Percentiles rank a stretch among this genome's conserved stretches.
Evolutionary conservation across 768 basidiomycete species (phyloP).

Genomic region (Tephrocybe sp.): DNA sequence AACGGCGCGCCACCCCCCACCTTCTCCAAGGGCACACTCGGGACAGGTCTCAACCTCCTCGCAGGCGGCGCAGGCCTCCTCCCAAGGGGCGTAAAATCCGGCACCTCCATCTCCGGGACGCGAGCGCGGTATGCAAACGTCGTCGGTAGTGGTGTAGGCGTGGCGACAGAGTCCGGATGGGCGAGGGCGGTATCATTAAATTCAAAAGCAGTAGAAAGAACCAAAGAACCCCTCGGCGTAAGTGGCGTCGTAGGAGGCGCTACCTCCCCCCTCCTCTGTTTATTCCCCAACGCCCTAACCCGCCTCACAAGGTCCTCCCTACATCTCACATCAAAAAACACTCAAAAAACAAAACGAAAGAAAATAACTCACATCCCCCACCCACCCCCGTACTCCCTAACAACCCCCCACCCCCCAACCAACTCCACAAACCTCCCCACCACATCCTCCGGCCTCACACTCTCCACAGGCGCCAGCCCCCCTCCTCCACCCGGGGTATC

Average conservation of each 20-base stretch:
- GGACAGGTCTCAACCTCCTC: conserved; percentile 16
- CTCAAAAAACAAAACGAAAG: conserved; percentile 3
- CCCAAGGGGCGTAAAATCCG: conserved; percentile 52
- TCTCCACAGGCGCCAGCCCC: conserved; percentile 48
- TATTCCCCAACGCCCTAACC: conserved; percentile 54
- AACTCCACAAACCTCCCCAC: conserved; percentile 55
- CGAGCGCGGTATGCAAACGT: conserved; percentile 12
- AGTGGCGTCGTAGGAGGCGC: conserved; percentile 55
- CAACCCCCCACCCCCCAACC: conserved; percentile 44
- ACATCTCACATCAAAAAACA: conserved; percentile 2
- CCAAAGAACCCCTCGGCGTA: too few relatives aligned
- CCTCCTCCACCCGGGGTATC: conserved; percentile 31
- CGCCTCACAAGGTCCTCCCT: conserved; percentile 52
- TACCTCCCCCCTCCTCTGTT: conserved; percentile 56
- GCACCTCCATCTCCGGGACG: conserved; percentile 39
- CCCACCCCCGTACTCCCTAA: conserved; percentile 40
- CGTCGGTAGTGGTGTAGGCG: not conserved
- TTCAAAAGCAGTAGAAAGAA: too few relatives aligned
- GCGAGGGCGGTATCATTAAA: too few relatives aligned
- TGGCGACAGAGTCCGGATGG: not conserved
- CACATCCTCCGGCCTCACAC: conserved; percentile 55
- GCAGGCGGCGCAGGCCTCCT: conserved; percentile 29
- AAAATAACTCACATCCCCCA: conserved; percentile 57
- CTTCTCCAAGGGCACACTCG: conserved; percentile 20
- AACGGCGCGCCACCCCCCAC: conserved; percentile 31